Conservation (phyloP, 139 green algal species). For the Coccomyxa sp. region DNA sequence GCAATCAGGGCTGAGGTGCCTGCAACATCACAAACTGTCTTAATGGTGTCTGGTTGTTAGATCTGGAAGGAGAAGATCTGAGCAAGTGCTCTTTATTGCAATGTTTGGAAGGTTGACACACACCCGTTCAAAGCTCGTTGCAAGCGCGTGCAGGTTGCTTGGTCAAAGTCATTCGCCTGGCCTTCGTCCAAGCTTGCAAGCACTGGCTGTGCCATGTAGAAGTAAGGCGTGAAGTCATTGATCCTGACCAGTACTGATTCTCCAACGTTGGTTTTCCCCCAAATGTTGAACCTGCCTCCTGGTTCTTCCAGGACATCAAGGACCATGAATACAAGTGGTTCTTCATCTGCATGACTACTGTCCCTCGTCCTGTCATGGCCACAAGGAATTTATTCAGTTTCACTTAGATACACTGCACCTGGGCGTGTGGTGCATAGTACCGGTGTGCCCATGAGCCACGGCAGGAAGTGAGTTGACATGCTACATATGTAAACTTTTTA, state of each 20-base stretch:
- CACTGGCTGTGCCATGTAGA: slow-evolving; percentile 36
- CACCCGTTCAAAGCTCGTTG: not conserved
- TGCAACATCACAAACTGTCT: slow-evolving; percentile 1
- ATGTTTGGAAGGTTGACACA: not conserved
- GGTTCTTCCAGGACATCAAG: slow-evolving; percentile 41
- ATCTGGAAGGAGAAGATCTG: too few relatives aligned
- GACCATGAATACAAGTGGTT: slow-evolving; percentile 40
- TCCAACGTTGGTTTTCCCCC: slow-evolving; percentile 20
- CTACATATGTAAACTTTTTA: too few relatives aligned
- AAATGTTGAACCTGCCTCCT: slow-evolving; percentile 31
- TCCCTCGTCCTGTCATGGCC: not conserved
- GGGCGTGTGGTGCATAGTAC: too few relatives aligned
- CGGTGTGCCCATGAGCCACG: too few relatives aligned
- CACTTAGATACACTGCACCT: too few relatives aligned
- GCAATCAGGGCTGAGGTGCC: slow-evolving; percentile 28
- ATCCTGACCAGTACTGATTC: slow-evolving; percentile 35
- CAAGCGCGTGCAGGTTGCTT: not conserved
- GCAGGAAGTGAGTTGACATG: too few relatives aligned
- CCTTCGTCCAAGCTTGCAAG: not conserved
- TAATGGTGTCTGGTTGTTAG: too few relatives aligned
- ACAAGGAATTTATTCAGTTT: too few relatives aligned
- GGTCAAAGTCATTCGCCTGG: not conserved
- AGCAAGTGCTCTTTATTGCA: too few relatives aligned
- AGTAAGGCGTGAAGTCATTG: slow-evolving; percentile 51
- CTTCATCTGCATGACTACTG: not conserved